phyloP scores from a whole-genome alignment of 768 basidiomycete species.

The Boletus rubroflammeus region DNA sequence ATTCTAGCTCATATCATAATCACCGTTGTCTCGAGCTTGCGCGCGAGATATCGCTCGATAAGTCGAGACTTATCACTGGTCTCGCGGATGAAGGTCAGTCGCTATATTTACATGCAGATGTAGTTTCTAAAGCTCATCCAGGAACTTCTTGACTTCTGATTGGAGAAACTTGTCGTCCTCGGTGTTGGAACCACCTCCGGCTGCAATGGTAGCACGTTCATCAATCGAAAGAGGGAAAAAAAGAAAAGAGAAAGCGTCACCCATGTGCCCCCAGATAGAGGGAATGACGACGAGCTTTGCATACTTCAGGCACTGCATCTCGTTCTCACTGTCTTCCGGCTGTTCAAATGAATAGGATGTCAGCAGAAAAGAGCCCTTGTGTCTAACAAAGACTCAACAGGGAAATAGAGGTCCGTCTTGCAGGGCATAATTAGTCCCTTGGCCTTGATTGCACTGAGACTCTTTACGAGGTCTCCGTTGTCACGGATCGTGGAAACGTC shows the following conservation, averaged over 20 bases:
- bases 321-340: constrained; percentile 53
- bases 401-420: constrained; percentile 58
- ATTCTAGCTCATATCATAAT: constrained; percentile 29
- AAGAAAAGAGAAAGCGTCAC: constrained; percentile 24
- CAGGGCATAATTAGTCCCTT: constrained; percentile 56
- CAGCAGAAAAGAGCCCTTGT: background rate
- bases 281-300: constrained; percentile 48
- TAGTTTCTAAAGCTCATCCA: constrained; percentile 31
- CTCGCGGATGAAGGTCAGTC: background rate
- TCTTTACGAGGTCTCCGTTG: constrained; percentile 39
- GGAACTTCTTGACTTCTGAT: constrained; percentile 42
- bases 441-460: constrained; percentile 43
- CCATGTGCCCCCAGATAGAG: constrained; percentile 56
- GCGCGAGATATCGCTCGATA: constrained; percentile 41
- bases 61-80: background rate
- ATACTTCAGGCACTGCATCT: constrained; percentile 40
- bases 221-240: background rate
- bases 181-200: constrained; percentile 41
- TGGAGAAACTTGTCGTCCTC: constrained; percentile 43
- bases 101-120: background rate
- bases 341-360: constrained; percentile 13
- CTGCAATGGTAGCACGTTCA: constrained; percentile 23
- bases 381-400: constrained; percentile 34
- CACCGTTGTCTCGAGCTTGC: constrained; percentile 37
- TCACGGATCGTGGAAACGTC: constrained; percentile 46